A percentile compares a stretch with the other conserved stretches of the same genome.
Conservation (phyloP, 2,329 filamentous ascomycete genomes). For the Sclerotinia spermophila region DNA sequence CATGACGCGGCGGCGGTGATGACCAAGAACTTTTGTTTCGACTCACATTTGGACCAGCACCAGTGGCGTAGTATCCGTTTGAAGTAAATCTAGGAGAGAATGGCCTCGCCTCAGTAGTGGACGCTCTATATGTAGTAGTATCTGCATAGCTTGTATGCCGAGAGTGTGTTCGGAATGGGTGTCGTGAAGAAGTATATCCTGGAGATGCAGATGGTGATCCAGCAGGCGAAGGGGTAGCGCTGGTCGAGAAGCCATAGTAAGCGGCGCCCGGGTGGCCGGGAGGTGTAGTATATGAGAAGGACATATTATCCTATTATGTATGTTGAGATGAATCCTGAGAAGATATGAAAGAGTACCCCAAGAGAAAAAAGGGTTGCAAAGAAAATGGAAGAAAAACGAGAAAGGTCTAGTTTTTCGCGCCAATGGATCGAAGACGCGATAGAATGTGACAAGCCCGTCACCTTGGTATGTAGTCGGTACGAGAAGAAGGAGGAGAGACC, state of each 20-base stretch:
- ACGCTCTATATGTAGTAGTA: slow-evolving; percentile 28
- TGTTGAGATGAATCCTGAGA: slow-evolving; percentile 8
- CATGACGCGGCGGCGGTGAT: slow-evolving; percentile 30
- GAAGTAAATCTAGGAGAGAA: slow-evolving; percentile 39
- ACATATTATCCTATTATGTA: slow-evolving; percentile 37
- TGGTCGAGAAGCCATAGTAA: slow-evolving; percentile 35
- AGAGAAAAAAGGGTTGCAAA: slow-evolving; percentile 29
- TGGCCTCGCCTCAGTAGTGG: slow-evolving; percentile 25
- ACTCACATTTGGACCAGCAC: slow-evolving; percentile 40
- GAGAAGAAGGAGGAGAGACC: slow-evolving; percentile 38
- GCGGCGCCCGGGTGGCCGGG: slow-evolving; percentile 30
- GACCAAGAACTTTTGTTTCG: slow-evolving; percentile 38
- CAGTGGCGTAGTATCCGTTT: slow-evolving; percentile 38
- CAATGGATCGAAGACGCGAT: slow-evolving; percentile 26
- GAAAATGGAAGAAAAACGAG: slow-evolving; percentile 8
- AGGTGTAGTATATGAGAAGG: slow-evolving; percentile 34
- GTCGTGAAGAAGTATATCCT: slow-evolving; percentile 24
- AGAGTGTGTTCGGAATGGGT: slow-evolving; percentile 35
- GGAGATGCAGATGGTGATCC: slow-evolving; percentile 31
- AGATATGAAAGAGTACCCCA: slow-evolving; percentile 19
- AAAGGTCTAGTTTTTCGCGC: slow-evolving; percentile 12
- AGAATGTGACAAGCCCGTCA: slow-evolving; percentile 38
- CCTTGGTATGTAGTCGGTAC: slow-evolving; percentile 40
- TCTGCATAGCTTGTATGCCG: slow-evolving; percentile 37
- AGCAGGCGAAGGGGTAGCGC: slow-evolving; percentile 36